These are phyloP conservation scores for Exophiala bonariae DNA, from an alignment of 2,329 filamentous ascomycete species.

Conservation along the genomic window DNA sequence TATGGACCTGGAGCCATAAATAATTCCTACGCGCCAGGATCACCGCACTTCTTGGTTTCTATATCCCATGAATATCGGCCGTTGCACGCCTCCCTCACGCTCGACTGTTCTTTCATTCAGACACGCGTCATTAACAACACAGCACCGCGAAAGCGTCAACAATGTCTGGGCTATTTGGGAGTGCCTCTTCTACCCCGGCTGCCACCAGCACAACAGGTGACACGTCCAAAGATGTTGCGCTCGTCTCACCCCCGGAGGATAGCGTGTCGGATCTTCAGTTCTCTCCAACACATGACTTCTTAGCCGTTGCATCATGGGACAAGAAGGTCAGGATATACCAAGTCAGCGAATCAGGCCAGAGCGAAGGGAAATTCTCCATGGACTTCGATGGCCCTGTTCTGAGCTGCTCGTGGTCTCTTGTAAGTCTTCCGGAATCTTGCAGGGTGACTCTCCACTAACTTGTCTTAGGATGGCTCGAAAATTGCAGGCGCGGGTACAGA, in stretches of 20 bases:
- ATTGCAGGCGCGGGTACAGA: conserved; percentile 85
- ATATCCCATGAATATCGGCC: no score
- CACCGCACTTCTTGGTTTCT: no score
- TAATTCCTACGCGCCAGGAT: no score
- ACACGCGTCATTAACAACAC: no score
- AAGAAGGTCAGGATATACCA: conserved; percentile 98
- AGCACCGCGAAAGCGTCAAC: no score
- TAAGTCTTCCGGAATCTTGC: conserved; percentile 45
- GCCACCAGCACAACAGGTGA: conserved; percentile 79
- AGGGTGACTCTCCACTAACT: conserved; percentile 13
- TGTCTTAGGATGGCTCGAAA: conserved; percentile 78
- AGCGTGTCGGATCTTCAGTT: conserved; percentile 86
- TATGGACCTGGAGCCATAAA: no score
- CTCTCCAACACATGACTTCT: conserved; percentile 72
- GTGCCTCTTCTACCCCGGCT: conserved; percentile 49
- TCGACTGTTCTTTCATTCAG: no score
- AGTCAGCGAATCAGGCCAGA: conserved; percentile 73
- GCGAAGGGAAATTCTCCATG: conserved; percentile 80
- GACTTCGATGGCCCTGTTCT: conserved; percentile 85
- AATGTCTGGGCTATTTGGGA: conserved; percentile 67
- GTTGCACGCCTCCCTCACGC: no score
- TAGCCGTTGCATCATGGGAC: conserved; percentile 94
- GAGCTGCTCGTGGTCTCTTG: conserved; percentile 83
- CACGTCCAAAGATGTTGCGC: conserved; percentile 80
- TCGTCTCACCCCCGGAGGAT: conserved; percentile 79